Conservation (phyloP, 2,329 filamentous ascomycete genomes). For the Neofusicoccum laricinum region DNA sequence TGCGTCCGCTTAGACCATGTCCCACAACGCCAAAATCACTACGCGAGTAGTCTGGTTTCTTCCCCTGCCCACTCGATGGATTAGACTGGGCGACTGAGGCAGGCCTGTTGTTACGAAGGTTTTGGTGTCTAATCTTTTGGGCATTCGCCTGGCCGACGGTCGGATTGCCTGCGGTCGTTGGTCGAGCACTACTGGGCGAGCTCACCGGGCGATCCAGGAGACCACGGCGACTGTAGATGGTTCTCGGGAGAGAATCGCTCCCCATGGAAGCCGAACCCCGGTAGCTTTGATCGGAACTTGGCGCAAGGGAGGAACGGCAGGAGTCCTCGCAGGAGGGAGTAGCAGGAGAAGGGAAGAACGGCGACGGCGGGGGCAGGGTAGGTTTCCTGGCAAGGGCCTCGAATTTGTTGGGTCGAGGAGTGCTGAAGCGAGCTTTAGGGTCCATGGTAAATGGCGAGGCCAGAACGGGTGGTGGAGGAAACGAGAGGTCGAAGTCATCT, state of each 20-base stretch:
- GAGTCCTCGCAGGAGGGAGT: constrained; percentile 12
- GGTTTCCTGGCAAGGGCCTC: constrained; percentile 11
- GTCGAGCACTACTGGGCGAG: background rate
- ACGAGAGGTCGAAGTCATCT: background rate
- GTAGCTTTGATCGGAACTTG: background rate
- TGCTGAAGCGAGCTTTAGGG: constrained; percentile 67
- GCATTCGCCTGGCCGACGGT: background rate
- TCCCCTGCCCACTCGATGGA: background rate
- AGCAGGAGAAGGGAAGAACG: background rate
- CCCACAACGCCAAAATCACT: background rate
- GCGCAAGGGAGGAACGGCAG: background rate
- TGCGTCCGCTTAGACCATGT: constrained; percentile 1
- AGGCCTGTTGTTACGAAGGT: background rate
- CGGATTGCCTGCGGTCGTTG: background rate
- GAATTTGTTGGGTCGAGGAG: constrained; percentile 52
- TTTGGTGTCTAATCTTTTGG: background rate
- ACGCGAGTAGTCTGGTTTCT: background rate
- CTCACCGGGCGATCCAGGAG: background rate
- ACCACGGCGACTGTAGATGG: background rate
- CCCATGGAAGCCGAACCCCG: background rate
- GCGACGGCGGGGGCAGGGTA: background rate
- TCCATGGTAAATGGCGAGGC: constrained; percentile 65
- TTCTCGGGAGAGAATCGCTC: background rate
- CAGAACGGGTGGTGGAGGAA: constrained; percentile 23
- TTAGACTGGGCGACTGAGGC: background rate